These are phyloP conservation scores for Striga asiatica DNA, from an alignment of 257 asterid genomes.

Conservation along the genomic window DNA sequence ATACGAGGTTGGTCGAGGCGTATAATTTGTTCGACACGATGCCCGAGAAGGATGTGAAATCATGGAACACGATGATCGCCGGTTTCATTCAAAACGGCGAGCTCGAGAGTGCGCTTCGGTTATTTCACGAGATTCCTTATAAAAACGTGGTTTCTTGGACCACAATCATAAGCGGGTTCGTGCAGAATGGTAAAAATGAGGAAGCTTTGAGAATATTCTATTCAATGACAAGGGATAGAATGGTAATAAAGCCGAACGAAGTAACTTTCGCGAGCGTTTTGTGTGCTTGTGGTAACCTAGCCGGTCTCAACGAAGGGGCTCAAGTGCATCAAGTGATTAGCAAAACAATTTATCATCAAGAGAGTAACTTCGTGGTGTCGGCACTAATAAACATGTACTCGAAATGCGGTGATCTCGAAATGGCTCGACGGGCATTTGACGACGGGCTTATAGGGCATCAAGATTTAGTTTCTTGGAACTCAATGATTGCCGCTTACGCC, in stretches of 20 bases:
- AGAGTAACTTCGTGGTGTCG: slow-evolving; percentile 32
- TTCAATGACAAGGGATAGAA: slow-evolving; percentile 25
- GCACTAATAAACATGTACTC: slow-evolving; percentile 58
- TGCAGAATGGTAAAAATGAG: slow-evolving; percentile 32
- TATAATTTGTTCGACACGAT: slow-evolving; percentile 29
- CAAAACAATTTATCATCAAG: slow-evolving; percentile 44
- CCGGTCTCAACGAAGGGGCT: slow-evolving; percentile 40
- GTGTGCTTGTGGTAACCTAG: slow-evolving; percentile 54
- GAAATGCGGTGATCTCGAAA: slow-evolving; percentile 44
- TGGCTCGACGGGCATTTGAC: slow-evolving; percentile 42
- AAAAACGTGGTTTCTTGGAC: slow-evolving; percentile 65
- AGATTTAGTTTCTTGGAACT: slow-evolving; percentile 53
- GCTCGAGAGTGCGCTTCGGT: slow-evolving; percentile 23
- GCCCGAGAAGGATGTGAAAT: slow-evolving; percentile 29
- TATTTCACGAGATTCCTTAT: slow-evolving; percentile 39
- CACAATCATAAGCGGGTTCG: slow-evolving; percentile 37
- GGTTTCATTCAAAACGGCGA: slow-evolving; percentile 41
- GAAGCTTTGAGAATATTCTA: slow-evolving; percentile 39
- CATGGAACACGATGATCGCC: slow-evolving; percentile 46
- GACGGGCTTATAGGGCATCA: slow-evolving; percentile 22
- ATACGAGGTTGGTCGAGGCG: slow-evolving; percentile 31
- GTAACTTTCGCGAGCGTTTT: slow-evolving; percentile 49
- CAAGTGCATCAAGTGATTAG: slow-evolving; percentile 55
- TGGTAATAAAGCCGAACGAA: slow-evolving; percentile 39
- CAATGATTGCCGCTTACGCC: slow-evolving; percentile 54